phyloP scores from a whole-genome alignment of 2,329 filamentous ascomycete genomes.

The Mariannaea elegans region DNA sequence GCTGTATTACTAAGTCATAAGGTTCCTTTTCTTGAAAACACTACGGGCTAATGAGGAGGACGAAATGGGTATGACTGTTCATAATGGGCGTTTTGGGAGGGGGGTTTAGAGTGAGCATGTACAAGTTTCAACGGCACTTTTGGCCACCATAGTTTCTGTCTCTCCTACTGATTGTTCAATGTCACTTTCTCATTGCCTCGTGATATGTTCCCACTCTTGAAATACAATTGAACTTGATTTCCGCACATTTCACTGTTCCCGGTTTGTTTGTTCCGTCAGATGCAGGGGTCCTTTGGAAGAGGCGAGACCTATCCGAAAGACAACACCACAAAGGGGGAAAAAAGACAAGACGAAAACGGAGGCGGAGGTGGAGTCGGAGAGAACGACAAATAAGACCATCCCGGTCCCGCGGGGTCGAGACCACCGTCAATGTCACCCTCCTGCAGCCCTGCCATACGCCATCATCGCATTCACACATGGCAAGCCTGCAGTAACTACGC shows the following conservation, averaged over 20 bases:
- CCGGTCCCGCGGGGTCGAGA: conserved; percentile 6
- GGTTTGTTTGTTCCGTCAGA: conserved; percentile 2
- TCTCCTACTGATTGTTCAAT: conserved; percentile 7
- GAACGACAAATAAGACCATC: not conserved
- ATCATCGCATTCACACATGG: conserved; percentile 1
- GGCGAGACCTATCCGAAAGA: not conserved
- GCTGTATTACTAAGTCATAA: conserved; percentile 29
- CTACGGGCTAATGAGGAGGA: conserved; percentile 26
- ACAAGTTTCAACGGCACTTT: too few relatives aligned
- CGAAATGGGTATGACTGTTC: conserved; percentile 19
- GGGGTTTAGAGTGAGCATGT: conserved; percentile 16
- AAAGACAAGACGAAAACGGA: not conserved
- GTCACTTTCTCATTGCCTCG: not conserved
- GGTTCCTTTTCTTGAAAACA: not conserved
- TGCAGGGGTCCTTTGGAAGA: not conserved
- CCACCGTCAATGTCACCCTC: conserved; percentile 2
- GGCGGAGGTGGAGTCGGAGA: not conserved
- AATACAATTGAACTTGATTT: too few relatives aligned
- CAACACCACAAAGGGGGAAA: not conserved
- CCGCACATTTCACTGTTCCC: too few relatives aligned
- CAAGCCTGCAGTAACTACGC: not conserved
- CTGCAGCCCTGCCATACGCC: conserved; percentile 7
- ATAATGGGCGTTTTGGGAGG: conserved; percentile 1
- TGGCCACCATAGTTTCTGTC: too few relatives aligned
- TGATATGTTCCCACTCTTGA: too few relatives aligned